These are phyloP conservation scores for Clarireedia paspali DNA, from an alignment of 2,329 filamentous ascomycete species.

Conservation along the genomic window DNA sequence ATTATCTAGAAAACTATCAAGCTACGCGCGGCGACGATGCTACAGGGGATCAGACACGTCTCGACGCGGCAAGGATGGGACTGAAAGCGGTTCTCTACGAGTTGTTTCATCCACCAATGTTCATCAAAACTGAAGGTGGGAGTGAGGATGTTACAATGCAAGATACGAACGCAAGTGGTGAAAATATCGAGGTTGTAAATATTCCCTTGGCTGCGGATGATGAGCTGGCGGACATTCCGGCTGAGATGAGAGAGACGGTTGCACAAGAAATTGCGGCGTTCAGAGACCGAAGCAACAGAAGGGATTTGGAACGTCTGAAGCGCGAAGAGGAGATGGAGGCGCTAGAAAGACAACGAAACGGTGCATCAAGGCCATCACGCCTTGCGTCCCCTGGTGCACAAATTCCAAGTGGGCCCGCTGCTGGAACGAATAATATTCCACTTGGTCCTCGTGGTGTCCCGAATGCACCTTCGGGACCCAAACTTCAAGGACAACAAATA, in stretches of 20 bases:
- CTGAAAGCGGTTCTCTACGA: conserved; percentile 63
- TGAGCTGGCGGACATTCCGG: conserved; percentile 88
- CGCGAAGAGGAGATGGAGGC: conserved; percentile 91
- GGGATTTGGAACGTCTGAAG: conserved; percentile 80
- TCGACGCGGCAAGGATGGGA: conserved; percentile 61
- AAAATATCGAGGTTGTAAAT: conserved; percentile 76
- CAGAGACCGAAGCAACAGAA: conserved; percentile 78
- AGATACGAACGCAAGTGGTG: conserved; percentile 49
- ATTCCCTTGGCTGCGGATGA: conserved; percentile 85
- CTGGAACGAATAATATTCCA: conserved; percentile 66
- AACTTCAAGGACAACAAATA: conserved; percentile 53
- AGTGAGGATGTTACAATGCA: conserved; percentile 66
- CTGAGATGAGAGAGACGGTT: conserved; percentile 92
- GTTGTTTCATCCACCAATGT: conserved; percentile 59
- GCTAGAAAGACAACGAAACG: conserved; percentile 68
- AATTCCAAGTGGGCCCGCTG: conserved; percentile 50
- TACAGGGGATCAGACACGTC: conserved; percentile 54
- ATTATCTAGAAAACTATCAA: conserved; percentile 79
- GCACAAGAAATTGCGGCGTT: conserved; percentile 92
- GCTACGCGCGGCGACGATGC: conserved; percentile 56
- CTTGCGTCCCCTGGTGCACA: conserved; percentile 58
- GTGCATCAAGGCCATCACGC: conserved; percentile 54
- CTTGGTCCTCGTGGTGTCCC: conserved; percentile 64
- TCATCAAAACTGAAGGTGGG: conserved; percentile 43
- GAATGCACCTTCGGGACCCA: conserved; percentile 69